Base-by-base conservation (phyloP, 345 rosid genomes). In the Gossypium australe region DNA sequence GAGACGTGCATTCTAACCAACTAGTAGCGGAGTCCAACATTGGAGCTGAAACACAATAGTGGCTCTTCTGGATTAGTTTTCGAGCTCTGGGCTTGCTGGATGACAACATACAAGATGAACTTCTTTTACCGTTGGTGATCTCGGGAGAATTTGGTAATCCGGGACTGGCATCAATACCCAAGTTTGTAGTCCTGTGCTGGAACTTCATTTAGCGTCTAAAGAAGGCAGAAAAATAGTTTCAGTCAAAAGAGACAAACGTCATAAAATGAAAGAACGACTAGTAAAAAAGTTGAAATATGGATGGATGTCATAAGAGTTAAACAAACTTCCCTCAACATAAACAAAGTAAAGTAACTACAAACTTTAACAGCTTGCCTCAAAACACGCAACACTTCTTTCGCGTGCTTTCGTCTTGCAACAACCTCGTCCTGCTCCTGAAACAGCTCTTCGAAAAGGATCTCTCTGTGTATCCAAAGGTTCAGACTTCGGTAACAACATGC, bases 301-400 rank as follows among this genome's bases (percentile, higher is more conserved):
- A 60, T 18, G 44, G 11, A 60, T 34, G 44, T 29, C 22, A 51
- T 4, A 43, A 58, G 65, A 13, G 12, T 70, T 53, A 49, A 52
- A 71, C 43, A n/a, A 49, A 53, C 47, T 52, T 43, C 17, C 13
- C 24, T 20, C 4, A 47, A 22, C 7, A 51, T 67, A 13, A 67
- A 67, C 43, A 67, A 66, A 24, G 13, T 67, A 25, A 29, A 51
- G 61, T 53, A 70, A 70, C 27, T 11, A 77, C 84, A 75, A 41
- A 85, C 88, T 85, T 79, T 74, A 18, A 83, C 67, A 14, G 85
- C 83, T 58, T 83, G 82, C 63, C 80, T 68, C 53, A 83, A 64
- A 71, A 77, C 81, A 59, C 1, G 59, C 67, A 51, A 72, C 45
- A 72, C 24, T 73, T 80, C 85, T 34, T 17, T 60, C 1, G 81